Evolutionary conservation across 306 rosid species (phyloP), one percentile per base, ranked within the genome.

Genomic region (Astragalus membranaceus): DNA sequence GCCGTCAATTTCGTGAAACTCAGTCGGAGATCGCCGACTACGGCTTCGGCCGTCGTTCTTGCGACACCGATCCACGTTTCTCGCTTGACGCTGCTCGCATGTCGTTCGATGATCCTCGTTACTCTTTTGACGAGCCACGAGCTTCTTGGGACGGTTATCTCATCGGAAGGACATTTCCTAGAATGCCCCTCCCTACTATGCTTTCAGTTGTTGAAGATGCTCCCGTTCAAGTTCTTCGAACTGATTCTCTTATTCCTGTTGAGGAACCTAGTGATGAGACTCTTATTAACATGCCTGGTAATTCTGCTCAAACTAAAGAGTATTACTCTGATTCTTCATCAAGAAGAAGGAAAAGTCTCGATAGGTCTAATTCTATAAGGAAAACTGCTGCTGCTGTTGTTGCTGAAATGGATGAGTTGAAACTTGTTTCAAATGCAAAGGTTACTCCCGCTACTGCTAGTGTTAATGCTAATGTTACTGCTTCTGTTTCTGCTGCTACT

Each of bases 1-100:
- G 92, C 8, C 78, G 96, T 10, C 99, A 94, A 72, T 94, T 94
- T 80, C 73, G 96, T 49, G 99, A 94, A 43, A 94, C 99, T 11
- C 99, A 94, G 91, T 94, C 99, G 23, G 99, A 94, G 85, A 94
- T 94, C 73, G 99, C 99, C 1, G 99, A 94, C 59, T 94, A 94
- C 20, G 99, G 99, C 23, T 90, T 82, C n/a, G 99, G 97, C 16
- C 82, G 99, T 13, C 88, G 99, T 6, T 94, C 99, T 4, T 94
- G 99, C 80, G 99, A 94, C 60, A 94, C 97, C 1, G 99, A 94
- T 80, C 99, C 99, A 41, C 70, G 99, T 52, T 91, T 94, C 75
- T 93, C 98, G 14, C 98, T 92, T 0, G 96, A 89, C n/a, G 87
- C 82, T 0, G 89, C 83, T 30, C 83, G 92, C 41, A 86, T 86